Percentiles rank a stretch among this genome's conserved stretches.
Evolutionary conservation across 208 protist species (phyloP).

Genomic region (Leishmania amazonensis): DNA sequence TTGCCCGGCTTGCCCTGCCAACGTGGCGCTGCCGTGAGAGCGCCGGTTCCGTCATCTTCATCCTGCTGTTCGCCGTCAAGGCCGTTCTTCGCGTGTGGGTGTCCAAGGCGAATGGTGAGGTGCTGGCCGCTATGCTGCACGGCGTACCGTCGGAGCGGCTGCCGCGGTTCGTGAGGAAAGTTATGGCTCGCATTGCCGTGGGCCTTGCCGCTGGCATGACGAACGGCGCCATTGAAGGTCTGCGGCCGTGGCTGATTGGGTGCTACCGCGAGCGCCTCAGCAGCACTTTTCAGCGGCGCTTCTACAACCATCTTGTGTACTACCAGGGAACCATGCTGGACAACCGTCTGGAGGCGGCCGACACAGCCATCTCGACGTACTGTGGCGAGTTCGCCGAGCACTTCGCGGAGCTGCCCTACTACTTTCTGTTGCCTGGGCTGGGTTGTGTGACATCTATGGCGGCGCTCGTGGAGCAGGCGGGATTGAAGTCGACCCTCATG

Average conservation of each 20-base stretch:
- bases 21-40: conserved; percentile 75
- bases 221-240: conserved; percentile 68
- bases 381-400: conserved; percentile 91
- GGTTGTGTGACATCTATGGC: conserved; percentile 61
- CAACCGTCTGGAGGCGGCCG: conserved; percentile 68
- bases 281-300: conserved; percentile 73
- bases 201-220: conserved; percentile 45
- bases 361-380: conserved; percentile 84
- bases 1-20: conserved; percentile 68
- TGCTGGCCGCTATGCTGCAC: conserved; percentile 73
- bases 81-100: conserved; percentile 69
- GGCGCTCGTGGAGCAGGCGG: conserved; percentile 69
- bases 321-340: conserved; percentile 84
- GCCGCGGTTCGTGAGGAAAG: conserved; percentile 44
- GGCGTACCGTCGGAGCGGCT: conserved; percentile 48
- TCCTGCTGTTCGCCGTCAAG: conserved; percentile 82
- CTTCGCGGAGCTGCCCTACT: conserved; percentile 90
- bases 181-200: conserved; percentile 54
- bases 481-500: conserved; percentile 37
- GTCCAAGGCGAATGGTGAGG: conserved; percentile 63
- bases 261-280: conserved; percentile 84
- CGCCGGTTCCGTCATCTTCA: conserved; percentile 66
- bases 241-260: conserved; percentile 83
- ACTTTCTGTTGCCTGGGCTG: conserved; percentile 79
- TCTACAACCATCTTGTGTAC: conserved; percentile 80